These are phyloP conservation scores for Hyphodiscus sp. DNA, from an alignment of 2,329 filamentous ascomycete species.

Conservation along the genomic window DNA sequence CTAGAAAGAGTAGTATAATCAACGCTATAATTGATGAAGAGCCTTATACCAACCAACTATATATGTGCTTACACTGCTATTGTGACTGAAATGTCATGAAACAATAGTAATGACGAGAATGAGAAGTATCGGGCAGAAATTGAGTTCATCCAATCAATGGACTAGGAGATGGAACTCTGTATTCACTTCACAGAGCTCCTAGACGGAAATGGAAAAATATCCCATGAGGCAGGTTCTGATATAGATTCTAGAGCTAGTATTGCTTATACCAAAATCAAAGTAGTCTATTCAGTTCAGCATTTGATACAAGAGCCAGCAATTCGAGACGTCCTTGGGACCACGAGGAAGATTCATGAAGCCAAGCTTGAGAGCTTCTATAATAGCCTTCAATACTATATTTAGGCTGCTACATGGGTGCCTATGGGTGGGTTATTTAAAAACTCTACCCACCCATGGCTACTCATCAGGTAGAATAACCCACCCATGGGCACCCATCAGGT, in stretches of 20 bases:
- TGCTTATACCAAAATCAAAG: conserved; percentile 45
- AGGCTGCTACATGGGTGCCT: too few species aligned
- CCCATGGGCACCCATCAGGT: too few species aligned
- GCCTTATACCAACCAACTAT: conserved; percentile 35
- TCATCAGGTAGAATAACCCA: too few species aligned
- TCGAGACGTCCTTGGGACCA: too few species aligned
- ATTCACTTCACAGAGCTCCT: conserved; percentile 12
- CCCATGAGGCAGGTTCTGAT: conserved; percentile 34
- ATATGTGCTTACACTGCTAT: conserved; percentile 16
- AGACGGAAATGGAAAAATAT: conserved; percentile 15
- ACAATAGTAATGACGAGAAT: conserved; percentile 27
- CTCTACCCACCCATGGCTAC: too few species aligned
- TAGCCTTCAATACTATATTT: too few species aligned
- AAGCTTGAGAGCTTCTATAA: too few species aligned
- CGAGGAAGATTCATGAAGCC: too few species aligned
- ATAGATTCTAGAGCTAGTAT: too few species aligned
- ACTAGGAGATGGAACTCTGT: conserved; percentile 19
- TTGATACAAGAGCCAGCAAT: too few species aligned
- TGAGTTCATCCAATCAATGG: conserved; percentile 17
- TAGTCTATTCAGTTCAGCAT: too few species aligned
- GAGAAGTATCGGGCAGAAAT: conserved; percentile 38
- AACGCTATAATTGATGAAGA: conserved; percentile 40
- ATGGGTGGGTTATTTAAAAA: too few species aligned
- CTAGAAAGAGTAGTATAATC: conserved; percentile 22
- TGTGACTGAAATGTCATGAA: conserved; percentile 9